Base-by-base conservation (phyloP, 495 filamentous ascomycete species). In the Talaromyces nanjingensis region DNA sequence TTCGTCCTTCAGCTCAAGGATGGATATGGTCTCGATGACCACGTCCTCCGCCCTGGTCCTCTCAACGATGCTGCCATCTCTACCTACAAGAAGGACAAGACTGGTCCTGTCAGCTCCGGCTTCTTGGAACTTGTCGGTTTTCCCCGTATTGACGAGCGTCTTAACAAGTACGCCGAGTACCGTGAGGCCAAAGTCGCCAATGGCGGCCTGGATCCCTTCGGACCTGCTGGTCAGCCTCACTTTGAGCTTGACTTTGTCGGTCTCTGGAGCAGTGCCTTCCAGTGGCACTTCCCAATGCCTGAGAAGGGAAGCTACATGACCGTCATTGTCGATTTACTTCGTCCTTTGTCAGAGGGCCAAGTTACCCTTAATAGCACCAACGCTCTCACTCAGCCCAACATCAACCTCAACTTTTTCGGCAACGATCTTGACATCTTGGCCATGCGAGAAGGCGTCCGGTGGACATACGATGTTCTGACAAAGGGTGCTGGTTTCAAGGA, bases 251-350 rank as follows among this genome's bases (percentile, higher is more conserved):
- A 87, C 68, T 60, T 60, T 27, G 59, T 60, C 34, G 6, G n/a
- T 45, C 31, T 60, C n/a, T 60, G 31, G 20, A 60, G 59, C 22
- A 78, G 76, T 63, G 83, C 85, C 6, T 88, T 87, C 80, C 86
- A 86, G 68, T 87, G 83, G 84, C 85, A 88, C 69, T 81, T 80
- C 68, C 83, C 82, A 0, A 67, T 74, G 0, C 84, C 85, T 2
- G 65, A 72, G 1, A 52, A 71, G 25, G 84, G 84, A 2, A 77
- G 74, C 64, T 76, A 72, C 59, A 67, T 87, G 59, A 87, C 83
- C 2, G 80, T 87, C 12, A 82, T 89, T 62, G 84, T 87, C 8
- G 83, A 87, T 65, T 74, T 87, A 47, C 72, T 87, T 11, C 81
- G 84, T 0, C 83, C 85, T 5, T 64, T 84, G 27, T 85, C 81